Base-by-base conservation (phyloP, 106 monocot genomes). In the Alisma plantagoaquatica region DNA sequence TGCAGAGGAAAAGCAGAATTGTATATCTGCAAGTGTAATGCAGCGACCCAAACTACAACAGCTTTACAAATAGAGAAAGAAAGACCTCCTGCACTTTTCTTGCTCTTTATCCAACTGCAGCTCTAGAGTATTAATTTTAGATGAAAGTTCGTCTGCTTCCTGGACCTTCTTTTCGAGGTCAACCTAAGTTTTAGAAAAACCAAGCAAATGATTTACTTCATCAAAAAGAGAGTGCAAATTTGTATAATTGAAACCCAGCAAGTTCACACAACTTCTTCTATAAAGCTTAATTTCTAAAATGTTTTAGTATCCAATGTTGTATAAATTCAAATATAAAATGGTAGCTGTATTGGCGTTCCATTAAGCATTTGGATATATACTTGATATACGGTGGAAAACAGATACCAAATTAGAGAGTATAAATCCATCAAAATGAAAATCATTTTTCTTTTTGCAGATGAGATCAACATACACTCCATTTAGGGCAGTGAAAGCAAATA, bases 71-170 rank as follows among this genome's bases (percentile, higher is more conserved):
- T 8, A 46, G 45, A 46, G 45, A 46, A 17, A 17, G 45, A 46
- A 46, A 46, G 19, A 68, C 68, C 59, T 68, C 52, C 24, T 50
- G 42, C 47, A 68, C 41, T 68, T 60, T 29, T 68, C 68, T 14
- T 41, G 49, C 21, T 68, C 68, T 27, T 51, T 51, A 49, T 32
- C 51, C 41, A 68, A 27, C 35, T 68, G 51, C 23, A 68, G 49
- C 23, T 68, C 68, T 29, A 43, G 54, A 11, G 60, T 68, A 43
- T 42, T 59, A 51, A 44, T 41, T 17, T 50, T 47, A 59, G n/a
- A n/a, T n/a, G n/a, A n/a, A n/a, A 68, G 44, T 35, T 68, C 60
- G 59, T 31, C 41, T 31, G 51, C 46, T 38, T 67, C 66, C 38
- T 67, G 43, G 17, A 18, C 48, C 44, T 56, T 67, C 47, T 56